Conservation (phyloP, 2,329 filamentous ascomycete genomes). For the Trichophyton benhamiae region DNA sequence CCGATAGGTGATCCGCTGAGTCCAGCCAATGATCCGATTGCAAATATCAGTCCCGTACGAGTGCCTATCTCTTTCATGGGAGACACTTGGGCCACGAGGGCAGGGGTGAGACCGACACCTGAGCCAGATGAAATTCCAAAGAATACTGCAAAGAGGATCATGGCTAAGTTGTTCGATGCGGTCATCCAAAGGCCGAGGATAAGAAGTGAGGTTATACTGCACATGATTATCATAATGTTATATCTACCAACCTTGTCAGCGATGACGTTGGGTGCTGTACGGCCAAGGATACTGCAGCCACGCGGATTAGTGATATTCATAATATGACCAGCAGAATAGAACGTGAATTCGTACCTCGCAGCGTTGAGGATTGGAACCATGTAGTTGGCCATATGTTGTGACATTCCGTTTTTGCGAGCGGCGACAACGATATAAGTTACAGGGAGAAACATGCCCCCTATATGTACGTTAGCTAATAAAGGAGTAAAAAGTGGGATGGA, state of each 20-base stretch:
- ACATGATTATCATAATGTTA: conserved; percentile 1
- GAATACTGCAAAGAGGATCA: background rate
- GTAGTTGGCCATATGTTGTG: conserved; percentile 16
- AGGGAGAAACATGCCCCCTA: conserved; percentile 6
- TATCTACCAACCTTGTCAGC: background rate
- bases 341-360: conserved; percentile 6
- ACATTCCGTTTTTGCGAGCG: conserved; percentile 16
- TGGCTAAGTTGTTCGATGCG: background rate
- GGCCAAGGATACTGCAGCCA: background rate
- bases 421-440: conserved; percentile 15
- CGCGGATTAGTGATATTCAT: background rate
- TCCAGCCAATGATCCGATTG: background rate
- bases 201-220: background rate
- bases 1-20: background rate
- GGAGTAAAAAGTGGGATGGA: background rate
- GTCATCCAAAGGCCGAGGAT: background rate
- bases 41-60: background rate
- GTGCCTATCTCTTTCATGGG: background rate
- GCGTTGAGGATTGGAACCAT: conserved; percentile 20
- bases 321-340: background rate
- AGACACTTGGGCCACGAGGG: background rate
- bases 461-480: background rate
- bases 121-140: background rate
- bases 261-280: background rate
- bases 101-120: background rate